Conservation (phyloP, 73 alveolate genomes). For the Paramecium pentaurelia region DNA sequence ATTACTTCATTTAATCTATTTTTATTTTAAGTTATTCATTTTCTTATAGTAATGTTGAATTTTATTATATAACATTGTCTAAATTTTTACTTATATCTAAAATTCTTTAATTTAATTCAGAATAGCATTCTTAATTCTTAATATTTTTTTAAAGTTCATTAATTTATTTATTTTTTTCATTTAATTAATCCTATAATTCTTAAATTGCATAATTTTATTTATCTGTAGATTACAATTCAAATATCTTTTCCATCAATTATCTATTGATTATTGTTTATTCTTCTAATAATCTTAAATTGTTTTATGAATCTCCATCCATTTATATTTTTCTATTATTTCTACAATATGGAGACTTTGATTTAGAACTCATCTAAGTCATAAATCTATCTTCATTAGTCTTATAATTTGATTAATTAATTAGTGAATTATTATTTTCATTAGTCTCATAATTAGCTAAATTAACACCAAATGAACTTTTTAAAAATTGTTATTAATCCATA, state of each 20-base stretch:
- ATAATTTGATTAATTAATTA: not conserved
- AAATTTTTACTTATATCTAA: not conserved
- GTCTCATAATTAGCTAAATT: not conserved
- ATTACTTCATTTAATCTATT: not conserved
- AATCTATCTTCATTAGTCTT: slow-evolving; percentile 15
- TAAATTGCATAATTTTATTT: not conserved
- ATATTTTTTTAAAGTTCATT: not conserved
- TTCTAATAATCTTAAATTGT: not conserved
- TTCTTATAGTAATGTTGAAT: not conserved
- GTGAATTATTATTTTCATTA: not conserved
- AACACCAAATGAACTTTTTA: not conserved
- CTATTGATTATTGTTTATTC: not conserved
- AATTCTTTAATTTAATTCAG: not conserved
- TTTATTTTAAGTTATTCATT: not conserved
- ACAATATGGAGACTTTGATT: slow-evolving; percentile 42
- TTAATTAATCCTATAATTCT: not conserved
- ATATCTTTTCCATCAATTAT: slow-evolving; percentile 1
- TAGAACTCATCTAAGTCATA: not conserved
- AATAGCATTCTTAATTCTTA: not conserved
- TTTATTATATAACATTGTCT: not conserved
- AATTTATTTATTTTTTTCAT: not conserved
- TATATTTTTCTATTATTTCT: not conserved
- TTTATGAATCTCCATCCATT: not conserved
- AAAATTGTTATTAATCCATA: not conserved
- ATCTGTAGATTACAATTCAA: not conserved